phyloP scores from a whole-genome alignment of 2,329 filamentous ascomycete species.

The Clonostachys rhizophaga region DNA sequence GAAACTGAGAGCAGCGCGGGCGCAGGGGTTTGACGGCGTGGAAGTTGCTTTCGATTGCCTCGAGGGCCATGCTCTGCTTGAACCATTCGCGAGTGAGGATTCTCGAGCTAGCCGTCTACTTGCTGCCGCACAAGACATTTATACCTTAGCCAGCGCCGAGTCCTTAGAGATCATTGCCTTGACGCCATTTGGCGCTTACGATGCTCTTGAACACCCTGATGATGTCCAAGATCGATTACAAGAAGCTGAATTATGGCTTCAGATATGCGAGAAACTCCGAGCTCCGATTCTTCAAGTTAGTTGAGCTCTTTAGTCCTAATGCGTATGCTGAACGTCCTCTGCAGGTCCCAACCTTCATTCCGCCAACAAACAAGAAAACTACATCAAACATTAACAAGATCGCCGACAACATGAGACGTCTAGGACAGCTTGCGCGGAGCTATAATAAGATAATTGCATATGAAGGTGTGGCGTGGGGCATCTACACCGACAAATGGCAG shows the following conservation, averaged over 20 bases:
- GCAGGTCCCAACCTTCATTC: background rate
- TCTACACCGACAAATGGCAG: background rate
- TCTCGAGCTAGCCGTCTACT: background rate
- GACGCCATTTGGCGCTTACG: background rate
- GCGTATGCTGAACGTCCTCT: too few relatives aligned
- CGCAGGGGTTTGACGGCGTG: background rate
- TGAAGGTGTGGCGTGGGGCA: background rate
- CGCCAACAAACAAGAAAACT: background rate
- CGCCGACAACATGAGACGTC: background rate
- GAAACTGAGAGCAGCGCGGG: background rate
- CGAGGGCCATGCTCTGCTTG: background rate
- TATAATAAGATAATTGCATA: background rate
- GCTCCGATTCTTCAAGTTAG: background rate
- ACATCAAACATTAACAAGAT: background rate
- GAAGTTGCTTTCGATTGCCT: background rate
- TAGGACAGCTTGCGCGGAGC: background rate
- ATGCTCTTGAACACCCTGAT: background rate
- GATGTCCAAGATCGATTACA: background rate
- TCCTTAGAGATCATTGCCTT: background rate
- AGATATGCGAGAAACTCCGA: background rate
- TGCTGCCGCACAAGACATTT: background rate
- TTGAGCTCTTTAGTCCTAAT: too few relatives aligned
- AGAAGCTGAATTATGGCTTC: background rate
- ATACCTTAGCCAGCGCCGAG: background rate
- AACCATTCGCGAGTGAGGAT: background rate